Percentiles rank a stretch among this genome's conserved stretches.
Evolutionary conservation across 495 filamentous ascomycete genomes (phyloP).

Genomic region (Glarea lozoyensis): DNA sequence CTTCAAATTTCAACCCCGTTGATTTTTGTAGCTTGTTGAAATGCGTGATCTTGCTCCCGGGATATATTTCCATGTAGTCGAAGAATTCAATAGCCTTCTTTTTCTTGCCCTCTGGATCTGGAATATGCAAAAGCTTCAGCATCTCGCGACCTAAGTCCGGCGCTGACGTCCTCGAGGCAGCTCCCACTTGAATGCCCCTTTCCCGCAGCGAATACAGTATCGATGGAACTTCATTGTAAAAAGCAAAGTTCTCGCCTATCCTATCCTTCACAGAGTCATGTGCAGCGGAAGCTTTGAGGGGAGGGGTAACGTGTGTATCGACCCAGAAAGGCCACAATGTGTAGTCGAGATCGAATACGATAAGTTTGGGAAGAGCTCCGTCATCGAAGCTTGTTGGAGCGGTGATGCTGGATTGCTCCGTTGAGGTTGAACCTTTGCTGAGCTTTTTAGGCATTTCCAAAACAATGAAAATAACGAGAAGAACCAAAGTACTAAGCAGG

Average conservation of each 20-base stretch:
- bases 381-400: constrained; percentile 61
- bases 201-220: constrained; percentile 55
- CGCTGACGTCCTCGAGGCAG: constrained; percentile 75
- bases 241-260: constrained; percentile 68
- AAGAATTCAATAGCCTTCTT: constrained; percentile 64
- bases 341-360: constrained; percentile 95
- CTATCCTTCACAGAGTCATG: constrained; percentile 47
- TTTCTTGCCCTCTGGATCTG: constrained; percentile 35
- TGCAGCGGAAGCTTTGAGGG: constrained; percentile 55
- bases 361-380: constrained; percentile 72
- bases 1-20: constrained; percentile 57
- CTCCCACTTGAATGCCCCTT: constrained; percentile 53
- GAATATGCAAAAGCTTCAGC: constrained; percentile 63
- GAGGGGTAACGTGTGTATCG: constrained; percentile 81
- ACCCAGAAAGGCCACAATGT: constrained; percentile 98
- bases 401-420: neutral
- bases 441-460: constrained; percentile 16
- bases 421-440: constrained; percentile 8
- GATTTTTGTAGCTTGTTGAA: constrained; percentile 62
- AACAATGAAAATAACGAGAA: neutral
- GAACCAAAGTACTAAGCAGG: neutral
- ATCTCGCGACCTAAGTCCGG: constrained; percentile 76
- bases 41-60: constrained; percentile 76
- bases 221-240: constrained; percentile 69
- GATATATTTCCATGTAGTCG: constrained; percentile 84